A percentile compares a stretch with the other conserved stretches of the same genome.
Evolutionary conservation across 2,329 filamentous ascomycete genomes (phyloP).

Genomic region (Chrysosporium keratinophilum): DNA sequence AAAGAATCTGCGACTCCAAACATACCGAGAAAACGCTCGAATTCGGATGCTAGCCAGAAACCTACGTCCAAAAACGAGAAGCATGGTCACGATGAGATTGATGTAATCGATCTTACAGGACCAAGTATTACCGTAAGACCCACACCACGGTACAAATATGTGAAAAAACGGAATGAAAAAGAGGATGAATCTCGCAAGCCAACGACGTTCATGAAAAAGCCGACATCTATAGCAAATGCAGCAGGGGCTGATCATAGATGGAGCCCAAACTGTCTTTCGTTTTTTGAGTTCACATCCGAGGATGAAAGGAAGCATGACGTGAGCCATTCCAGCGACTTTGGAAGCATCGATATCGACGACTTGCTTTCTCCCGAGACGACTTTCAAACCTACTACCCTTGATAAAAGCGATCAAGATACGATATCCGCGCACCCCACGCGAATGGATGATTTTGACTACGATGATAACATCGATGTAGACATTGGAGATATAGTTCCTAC

Average conservation of each 20-base stretch:
- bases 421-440: not conserved
- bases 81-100: constrained; percentile 9
- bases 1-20: not conserved
- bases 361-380: not conserved
- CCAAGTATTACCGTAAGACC: constrained; percentile 1
- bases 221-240: not conserved
- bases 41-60: constrained; percentile 12
- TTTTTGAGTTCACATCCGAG: not conserved
- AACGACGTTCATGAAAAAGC: not conserved
- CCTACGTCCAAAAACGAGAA: constrained; percentile 14
- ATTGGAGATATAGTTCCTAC: not conserved
- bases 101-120: constrained; percentile 16
- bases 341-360: constrained; percentile 2
- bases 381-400: not conserved
- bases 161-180: constrained; percentile 4
- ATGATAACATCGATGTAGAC: not conserved
- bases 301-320: not conserved
- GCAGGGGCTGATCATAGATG: not conserved
- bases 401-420: not conserved
- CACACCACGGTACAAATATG: constrained; percentile 2
- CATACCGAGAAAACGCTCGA: constrained; percentile 22
- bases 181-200: not conserved
- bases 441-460: not conserved
- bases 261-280: not conserved
- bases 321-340: constrained; percentile 1